Evolutionary conservation across 805 yeast genomes (phyloP).

Genomic region (Ogataea philodendri): DNA sequence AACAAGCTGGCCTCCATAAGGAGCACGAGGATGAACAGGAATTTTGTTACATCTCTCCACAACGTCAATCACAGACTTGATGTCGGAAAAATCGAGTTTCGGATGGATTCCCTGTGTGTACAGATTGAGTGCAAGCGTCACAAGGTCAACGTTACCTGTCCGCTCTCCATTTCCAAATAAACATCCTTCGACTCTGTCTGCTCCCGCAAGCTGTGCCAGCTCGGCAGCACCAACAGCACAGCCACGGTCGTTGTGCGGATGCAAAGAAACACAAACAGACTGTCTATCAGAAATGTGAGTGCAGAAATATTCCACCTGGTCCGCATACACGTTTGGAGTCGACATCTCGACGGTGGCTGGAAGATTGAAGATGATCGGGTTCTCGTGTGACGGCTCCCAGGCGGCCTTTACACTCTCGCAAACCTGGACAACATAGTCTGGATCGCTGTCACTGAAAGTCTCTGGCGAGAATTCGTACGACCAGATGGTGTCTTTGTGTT

Average conservation of each 20-base stretch:
- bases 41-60: constrained; percentile 77
- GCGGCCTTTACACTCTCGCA: constrained; percentile 77
- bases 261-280: constrained; percentile 68
- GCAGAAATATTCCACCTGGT: constrained; percentile 73
- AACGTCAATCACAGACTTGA: constrained; percentile 62
- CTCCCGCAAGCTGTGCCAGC: constrained; percentile 74
- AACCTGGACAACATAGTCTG: constrained; percentile 68
- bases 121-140: constrained; percentile 71
- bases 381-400: constrained; percentile 72
- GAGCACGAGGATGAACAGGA: constrained; percentile 72
- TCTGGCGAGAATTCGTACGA: constrained; percentile 76
- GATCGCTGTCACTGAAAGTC: constrained; percentile 71
- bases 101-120: constrained; percentile 78
- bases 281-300: constrained; percentile 67
- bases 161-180: constrained; percentile 82
- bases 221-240: constrained; percentile 84
- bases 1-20: constrained; percentile 76
- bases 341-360: constrained; percentile 84
- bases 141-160: constrained; percentile 79
- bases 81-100: constrained; percentile 65
- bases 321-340: constrained; percentile 74
- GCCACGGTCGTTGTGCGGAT: constrained; percentile 81
- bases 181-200: constrained; percentile 83
- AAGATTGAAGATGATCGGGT: constrained; percentile 72
- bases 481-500: constrained; percentile 63